phyloP scores from a whole-genome alignment of 2,329 filamentous ascomycete species.

The Aspergillus melleus region DNA sequence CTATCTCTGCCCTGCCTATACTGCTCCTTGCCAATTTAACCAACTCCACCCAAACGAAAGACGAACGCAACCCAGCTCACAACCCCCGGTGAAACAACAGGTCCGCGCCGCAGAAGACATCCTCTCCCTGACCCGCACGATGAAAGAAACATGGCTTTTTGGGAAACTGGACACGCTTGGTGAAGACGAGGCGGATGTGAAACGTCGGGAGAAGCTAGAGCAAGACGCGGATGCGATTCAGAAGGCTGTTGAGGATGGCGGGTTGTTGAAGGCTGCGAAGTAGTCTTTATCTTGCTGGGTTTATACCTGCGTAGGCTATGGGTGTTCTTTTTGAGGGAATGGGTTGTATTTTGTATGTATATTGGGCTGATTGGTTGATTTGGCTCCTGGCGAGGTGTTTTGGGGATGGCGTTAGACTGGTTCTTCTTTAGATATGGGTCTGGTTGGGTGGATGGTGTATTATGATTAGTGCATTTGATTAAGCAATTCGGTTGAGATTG shows the following conservation, averaged over 20 bases:
- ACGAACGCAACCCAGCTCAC: neutral
- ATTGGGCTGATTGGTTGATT: neutral
- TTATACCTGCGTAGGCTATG: no score
- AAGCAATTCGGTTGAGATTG: no score
- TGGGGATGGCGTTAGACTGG: no score
- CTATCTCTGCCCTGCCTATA: neutral
- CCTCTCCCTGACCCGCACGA: constrained; percentile 58
- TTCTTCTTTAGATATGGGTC: neutral
- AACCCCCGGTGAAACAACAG: constrained; percentile 31
- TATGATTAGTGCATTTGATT: no score
- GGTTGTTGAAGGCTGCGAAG: constrained; percentile 23
- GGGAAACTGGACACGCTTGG: constrained; percentile 62
- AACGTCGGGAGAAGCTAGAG: constrained; percentile 48
- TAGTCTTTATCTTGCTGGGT: neutral
- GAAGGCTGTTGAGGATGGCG: constrained; percentile 41
- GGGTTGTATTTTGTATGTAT: neutral
- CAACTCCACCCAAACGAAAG: no score
- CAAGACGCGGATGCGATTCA: constrained; percentile 49
- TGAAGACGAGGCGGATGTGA: constrained; percentile 40
- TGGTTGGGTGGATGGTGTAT: neutral
- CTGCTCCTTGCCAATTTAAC: no score
- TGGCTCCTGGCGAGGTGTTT: neutral
- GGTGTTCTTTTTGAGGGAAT: no score
- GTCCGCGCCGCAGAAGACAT: constrained; percentile 64
- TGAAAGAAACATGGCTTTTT: constrained; percentile 69